Base-by-base conservation (phyloP, 768 basidiomycete species). In the Suillus tomentosus region DNA sequence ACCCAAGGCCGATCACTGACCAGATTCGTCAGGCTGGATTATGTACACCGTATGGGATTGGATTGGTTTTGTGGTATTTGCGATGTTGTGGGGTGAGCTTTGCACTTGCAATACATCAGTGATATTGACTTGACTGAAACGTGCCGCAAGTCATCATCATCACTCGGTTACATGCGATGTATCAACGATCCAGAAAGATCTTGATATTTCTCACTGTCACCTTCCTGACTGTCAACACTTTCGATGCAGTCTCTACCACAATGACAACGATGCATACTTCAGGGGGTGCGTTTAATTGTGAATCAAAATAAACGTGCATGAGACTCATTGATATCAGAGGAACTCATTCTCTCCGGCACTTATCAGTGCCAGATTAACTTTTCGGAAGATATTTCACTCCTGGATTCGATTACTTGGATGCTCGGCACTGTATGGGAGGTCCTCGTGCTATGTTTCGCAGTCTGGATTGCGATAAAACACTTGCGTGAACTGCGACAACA, bases 201-300 rank as follows among this genome's bases (percentile, higher is more conserved):
- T 9, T 45, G 19, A n/a, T 45, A 19, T 45, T 4, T 19, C 43
- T 45, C 9, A 4, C 4, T 10, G 43, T 45, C 43, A 19, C 19
- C 19, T 45, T 45, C 43, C 19, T 45, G 43, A 3, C 19, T 45
- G 9, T 9, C 19, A 19, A 3, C 7, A 9, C 9, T 19, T 45
- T 45, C 9, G 9, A n/a, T 3, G 19, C 19, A 19, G 19, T 9
- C 0, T 2, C 3, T 3, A 3, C 7, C 3, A 17, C 9, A 1
- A 8, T 9, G 42, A 19, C 0, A 43, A 19, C 3, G 17, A 43
- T 43, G 17, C 8, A 43, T 43, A 19, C 17, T 43, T 43, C 42
- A 43, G 17, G 17, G 17, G 42, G 42, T 43, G 19, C 17, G 17
- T 17, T 19, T 9, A 43, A 43, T 43, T 8, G 5, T 43, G 17